Percentiles rank a stretch among this genome's conserved stretches.
phyloP scores from a whole-genome alignment of 805 yeast species.

The Yarrowia sp. region DNA sequence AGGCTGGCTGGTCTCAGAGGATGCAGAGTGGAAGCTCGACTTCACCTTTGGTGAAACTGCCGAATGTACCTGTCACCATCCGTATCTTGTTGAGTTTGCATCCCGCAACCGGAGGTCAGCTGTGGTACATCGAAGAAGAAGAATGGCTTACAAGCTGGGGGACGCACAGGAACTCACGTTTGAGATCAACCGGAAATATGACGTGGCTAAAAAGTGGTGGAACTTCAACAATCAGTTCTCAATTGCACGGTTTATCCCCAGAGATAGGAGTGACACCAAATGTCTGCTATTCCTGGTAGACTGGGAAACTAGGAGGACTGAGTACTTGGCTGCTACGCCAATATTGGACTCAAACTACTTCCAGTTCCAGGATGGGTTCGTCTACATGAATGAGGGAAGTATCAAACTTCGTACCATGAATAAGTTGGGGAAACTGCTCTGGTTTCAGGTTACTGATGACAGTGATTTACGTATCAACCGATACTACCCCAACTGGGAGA shows the following conservation, averaged over 20 bases:
- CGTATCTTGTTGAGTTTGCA: neutral
- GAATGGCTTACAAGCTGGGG: neutral
- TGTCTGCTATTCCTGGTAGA: neutral
- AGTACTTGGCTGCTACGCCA: neutral
- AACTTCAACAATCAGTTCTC: conserved; percentile 4
- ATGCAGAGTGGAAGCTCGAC: conserved; percentile 3
- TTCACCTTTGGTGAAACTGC: neutral
- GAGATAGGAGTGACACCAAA: neutral
- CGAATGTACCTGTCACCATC: neutral
- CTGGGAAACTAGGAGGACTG: neutral
- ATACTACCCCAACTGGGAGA: conserved; percentile 5
- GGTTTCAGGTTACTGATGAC: neutral
- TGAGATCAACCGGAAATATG: neutral
- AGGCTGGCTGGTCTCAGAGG: neutral
- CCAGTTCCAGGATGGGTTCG: neutral
- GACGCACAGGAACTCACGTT: neutral
- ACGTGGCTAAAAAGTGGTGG: conserved; percentile 7
- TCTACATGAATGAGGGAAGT: conserved; percentile 5
- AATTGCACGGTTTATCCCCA: neutral
- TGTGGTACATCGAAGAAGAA: neutral
- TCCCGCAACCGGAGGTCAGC: neutral
- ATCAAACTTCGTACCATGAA: neutral
- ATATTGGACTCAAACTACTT: conserved; percentile 4
- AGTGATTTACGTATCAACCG: neutral
- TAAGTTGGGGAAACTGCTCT: neutral